Evolutionary conservation across 2,329 filamentous ascomycete species (phyloP), one percentile per base, ranked within the genome.

Genomic region (Coniochaeta pulveracea): DNA sequence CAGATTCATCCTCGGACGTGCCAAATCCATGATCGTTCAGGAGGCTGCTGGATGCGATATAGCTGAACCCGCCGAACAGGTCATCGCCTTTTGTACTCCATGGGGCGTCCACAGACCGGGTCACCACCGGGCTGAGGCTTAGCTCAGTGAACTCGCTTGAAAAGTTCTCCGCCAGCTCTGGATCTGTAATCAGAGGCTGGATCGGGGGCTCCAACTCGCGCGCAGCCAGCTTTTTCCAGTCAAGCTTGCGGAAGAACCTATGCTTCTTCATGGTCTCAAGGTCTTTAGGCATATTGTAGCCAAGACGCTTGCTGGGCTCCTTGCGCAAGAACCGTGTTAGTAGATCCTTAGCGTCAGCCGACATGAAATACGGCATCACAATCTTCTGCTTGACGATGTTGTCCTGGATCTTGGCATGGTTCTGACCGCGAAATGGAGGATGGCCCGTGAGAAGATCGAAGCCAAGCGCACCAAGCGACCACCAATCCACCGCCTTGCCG

Each of bases 401-500:
- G 47, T 95, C 82, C 56, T 94, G 85, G 42, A 95, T 88, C 64
- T 94, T 96, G 50, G 85, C 78, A 53, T 93, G 79, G 60, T 95
- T 96, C 55, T 80, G 79, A 26, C 85, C 91, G 17, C 76, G 76
- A 61, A 96, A 98, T 0, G 93, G 91, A 7, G 89, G 86, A 35
- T 79, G 79, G 34, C 93, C 91, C 8, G 89, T 96, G 54, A 98
- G 78, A 22, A 98, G 66, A 54, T 98, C 91, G 55, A 80, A 93
- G 21, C 85, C 86, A 28, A 98, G 71, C 3, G 89, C 88, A 22
- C 93, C 91, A 29, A 98, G 79, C 4, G 88, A 94, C 91, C 91
- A 98, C 89, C 89, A 98, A 60, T 98, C 91, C 12, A 95, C 93
- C 2, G 86, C 80, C 56, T 88, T 89, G 49, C 89, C 88, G 55